Evolutionary conservation across 73 alveolate genomes (phyloP).

Genomic region (Blepharisma japonicum): DNA sequence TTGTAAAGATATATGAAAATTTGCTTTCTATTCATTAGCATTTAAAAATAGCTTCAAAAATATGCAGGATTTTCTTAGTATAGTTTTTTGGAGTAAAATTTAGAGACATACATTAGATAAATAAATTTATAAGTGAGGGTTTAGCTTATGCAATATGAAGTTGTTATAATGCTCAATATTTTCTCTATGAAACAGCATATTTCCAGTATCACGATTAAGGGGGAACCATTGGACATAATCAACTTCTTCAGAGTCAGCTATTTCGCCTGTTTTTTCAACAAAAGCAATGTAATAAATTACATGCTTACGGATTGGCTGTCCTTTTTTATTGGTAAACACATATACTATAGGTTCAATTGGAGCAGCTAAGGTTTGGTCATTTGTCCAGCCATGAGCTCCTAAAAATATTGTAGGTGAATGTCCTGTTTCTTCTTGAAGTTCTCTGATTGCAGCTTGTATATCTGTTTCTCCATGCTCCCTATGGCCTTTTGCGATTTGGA

Average conservation of each 20-base stretch:
- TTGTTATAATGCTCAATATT: background rate
- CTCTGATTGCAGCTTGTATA: constrained; percentile 24
- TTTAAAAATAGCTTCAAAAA: no score
- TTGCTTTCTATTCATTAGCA: no score
- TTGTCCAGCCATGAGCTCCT: background rate
- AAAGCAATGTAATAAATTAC: background rate
- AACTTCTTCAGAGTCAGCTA: background rate
- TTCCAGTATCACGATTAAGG: background rate
- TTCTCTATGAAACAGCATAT: constrained; percentile 14
- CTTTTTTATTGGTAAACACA: background rate
- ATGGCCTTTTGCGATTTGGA: constrained; percentile 13
- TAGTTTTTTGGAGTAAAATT: no score
- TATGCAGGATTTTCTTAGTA: no score
- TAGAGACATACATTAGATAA: no score
- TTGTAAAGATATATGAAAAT: no score
- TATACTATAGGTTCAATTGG: background rate
- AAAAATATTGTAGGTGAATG: background rate
- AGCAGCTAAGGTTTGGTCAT: background rate
- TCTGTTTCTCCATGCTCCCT: constrained; percentile 7
- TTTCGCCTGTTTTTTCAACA: background rate
- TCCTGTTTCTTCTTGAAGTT: constrained; percentile 19
- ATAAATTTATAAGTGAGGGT: no score
- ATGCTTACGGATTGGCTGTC: background rate
- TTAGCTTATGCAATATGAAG: background rate
- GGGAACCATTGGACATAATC: constrained; percentile 22